These are phyloP conservation scores for Centella asiatica DNA, from an alignment of 129 eudicot genomes.

Conservation along the genomic window DNA sequence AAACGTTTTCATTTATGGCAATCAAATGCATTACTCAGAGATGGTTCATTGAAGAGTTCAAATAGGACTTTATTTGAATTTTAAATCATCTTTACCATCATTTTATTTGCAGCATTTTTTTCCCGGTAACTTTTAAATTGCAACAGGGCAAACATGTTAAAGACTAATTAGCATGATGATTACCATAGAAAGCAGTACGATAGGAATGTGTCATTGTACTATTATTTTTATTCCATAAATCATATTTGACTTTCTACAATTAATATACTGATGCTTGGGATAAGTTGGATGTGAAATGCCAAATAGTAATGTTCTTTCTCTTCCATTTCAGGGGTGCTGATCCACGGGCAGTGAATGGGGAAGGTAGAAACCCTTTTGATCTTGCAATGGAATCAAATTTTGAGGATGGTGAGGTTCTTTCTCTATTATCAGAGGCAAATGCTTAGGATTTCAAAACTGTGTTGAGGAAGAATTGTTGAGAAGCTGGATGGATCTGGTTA, in stretches of 20 bases:
- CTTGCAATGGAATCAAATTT: constrained; percentile 61
- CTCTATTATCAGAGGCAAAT: constrained; percentile 39
- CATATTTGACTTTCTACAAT: neutral
- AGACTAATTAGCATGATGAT: no score
- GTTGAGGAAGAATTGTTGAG: constrained; percentile 1
- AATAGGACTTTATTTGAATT: no score
- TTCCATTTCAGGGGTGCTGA: constrained; percentile 65
- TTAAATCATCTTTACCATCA: no score
- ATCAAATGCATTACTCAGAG: no score
- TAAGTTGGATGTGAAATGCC: no score
- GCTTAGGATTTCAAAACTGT: constrained; percentile 20
- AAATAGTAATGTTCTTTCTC: neutral
- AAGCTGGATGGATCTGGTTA: constrained; percentile 6
- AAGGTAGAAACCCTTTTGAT: constrained; percentile 57
- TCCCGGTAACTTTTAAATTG: no score
- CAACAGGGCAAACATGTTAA: no score
- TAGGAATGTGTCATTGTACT: no score
- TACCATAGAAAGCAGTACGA: no score
- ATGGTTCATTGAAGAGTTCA: no score
- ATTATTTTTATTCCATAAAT: neutral
- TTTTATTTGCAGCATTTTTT: no score
- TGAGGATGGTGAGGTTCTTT: constrained; percentile 63
- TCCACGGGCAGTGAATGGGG: constrained; percentile 49
- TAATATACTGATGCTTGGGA: neutral
- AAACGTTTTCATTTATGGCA: no score